Conservation (phyloP, 176 grass and related monocot species). For the Eleusine coracana region DNA sequence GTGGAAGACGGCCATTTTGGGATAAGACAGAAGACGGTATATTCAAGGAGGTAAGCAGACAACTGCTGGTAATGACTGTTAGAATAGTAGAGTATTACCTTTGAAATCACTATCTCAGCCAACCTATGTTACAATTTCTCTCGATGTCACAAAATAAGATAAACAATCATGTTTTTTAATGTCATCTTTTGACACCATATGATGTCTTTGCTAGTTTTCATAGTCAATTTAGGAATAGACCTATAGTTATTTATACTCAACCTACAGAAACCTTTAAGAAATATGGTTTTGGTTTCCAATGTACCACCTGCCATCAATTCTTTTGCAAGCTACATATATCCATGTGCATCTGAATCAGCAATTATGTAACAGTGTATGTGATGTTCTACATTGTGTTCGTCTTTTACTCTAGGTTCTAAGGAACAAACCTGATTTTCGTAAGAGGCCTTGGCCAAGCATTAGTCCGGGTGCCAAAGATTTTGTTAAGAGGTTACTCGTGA, state of each 20-base stretch:
- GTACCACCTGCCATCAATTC: not conserved
- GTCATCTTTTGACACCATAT: conserved; percentile 16
- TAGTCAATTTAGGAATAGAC: conserved; percentile 16
- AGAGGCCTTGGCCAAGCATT: conserved; percentile 88
- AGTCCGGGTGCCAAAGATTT: conserved; percentile 93
- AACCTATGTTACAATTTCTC: not conserved
- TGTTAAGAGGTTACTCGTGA: conserved; percentile 85
- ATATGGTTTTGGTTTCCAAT: not conserved
- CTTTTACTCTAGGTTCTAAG: conserved; percentile 73
- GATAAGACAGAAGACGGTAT: conserved; percentile 98
- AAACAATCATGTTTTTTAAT: conserved; percentile 1
- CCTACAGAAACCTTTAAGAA: conserved; percentile 1
- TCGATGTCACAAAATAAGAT: not conserved
- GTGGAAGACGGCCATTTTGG: conserved; percentile 98
- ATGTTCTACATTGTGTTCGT: conserved; percentile 35
- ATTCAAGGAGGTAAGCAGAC: conserved; percentile 87
- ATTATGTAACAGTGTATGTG: conserved; percentile 11
- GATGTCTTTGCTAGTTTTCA: not conserved
- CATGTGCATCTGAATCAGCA: conserved; percentile 39
- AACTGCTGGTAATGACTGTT: not conserved
- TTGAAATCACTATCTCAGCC: not conserved
- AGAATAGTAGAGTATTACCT: conserved; percentile 16
- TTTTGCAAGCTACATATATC: conserved; percentile 21
- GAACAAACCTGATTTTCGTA: conserved; percentile 96
- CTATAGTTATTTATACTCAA: not conserved